These are phyloP conservation scores for Ilex asprella DNA, from an alignment of 257 asterid species.

Conservation along the genomic window DNA sequence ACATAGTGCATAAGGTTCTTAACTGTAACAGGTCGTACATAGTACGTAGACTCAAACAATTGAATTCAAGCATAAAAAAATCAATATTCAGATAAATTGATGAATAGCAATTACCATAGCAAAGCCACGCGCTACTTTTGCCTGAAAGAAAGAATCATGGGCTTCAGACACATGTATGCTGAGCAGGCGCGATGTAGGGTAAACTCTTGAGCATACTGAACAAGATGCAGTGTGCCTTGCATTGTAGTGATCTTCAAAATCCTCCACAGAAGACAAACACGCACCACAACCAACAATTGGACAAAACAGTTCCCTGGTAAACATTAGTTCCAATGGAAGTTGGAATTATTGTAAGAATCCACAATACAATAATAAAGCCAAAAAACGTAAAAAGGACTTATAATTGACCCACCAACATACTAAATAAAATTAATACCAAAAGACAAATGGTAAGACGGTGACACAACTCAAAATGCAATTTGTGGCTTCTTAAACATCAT, in stretches of 20 bases:
- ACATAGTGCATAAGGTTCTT: no score
- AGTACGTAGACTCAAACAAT: no score
- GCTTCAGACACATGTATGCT: constrained; percentile 90
- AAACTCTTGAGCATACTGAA: constrained; percentile 85
- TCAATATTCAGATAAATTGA: neutral
- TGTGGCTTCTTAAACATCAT: no score
- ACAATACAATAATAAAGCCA: neutral
- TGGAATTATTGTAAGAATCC: neutral
- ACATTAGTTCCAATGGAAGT: neutral
- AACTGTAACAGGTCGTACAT: no score
- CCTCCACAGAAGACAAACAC: constrained; percentile 54
- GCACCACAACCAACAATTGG: constrained; percentile 89
- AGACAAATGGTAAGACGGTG: no score
- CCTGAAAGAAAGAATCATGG: constrained; percentile 94
- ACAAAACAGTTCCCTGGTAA: constrained; percentile 52
- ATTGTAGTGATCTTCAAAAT: constrained; percentile 78
- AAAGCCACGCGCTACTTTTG: constrained; percentile 86
- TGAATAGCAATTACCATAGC: constrained; percentile 52
- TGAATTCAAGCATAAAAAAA: no score
- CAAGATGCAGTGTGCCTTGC: constrained; percentile 93
- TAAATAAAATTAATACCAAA: no score
- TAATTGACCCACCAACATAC: no score
- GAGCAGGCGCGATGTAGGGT: constrained; percentile 84
- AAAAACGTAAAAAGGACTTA: no score
- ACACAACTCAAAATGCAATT: no score